Evolutionary conservation across 257 asterid species (phyloP), one percentile per base, ranked within the genome.

Genomic region (Nicotiana tomentosiformis): DNA sequence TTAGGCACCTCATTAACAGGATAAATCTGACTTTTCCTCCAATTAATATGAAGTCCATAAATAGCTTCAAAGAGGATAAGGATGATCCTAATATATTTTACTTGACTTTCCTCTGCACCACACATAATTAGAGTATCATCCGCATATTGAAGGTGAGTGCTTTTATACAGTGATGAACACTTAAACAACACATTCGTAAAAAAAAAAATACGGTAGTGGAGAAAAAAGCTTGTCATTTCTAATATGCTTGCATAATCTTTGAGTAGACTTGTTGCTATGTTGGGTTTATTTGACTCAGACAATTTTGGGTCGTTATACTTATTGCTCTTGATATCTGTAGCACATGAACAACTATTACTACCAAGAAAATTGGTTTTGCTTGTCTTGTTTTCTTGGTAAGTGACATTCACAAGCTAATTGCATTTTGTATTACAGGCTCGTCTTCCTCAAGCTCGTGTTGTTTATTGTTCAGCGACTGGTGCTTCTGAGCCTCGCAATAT

Each of bases 391-490:
- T 76, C 64, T 76, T 51, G 43, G 46, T 76, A 76, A 76, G 64
- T 49, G 26, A 51, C 20, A 76, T 76, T 76, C 60, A 76, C 26
- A 39, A 76, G 80, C 80, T 77, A 29, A 57, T 85, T 85, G 79
- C 82, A 86, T 86, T 46, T 66, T 86, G 65, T 74, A 80, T 81
- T 89, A 87, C 92, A 96, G 99, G 99, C 93, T 85, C 93, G 87
- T 76, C 99, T 96, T 90, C 98, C 98, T 86, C 92, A 93, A 86
- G 97, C 99, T 89, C 99, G 99, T 67, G 91, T 96, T 66, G 83
- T 93, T 78, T 96, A 96, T 86, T 96, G 99, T 90, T 96, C 99
- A 37, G 99, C 99, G 80, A 96, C 99, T 87, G 99, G 99, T 87
- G 98, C 99, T 85, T 94, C 99, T 82, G 99, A 96, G 84, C 99